These are phyloP conservation scores for Monosporascus ibericus DNA, from an alignment of 2,329 filamentous ascomycete species.

Conservation along the genomic window DNA sequence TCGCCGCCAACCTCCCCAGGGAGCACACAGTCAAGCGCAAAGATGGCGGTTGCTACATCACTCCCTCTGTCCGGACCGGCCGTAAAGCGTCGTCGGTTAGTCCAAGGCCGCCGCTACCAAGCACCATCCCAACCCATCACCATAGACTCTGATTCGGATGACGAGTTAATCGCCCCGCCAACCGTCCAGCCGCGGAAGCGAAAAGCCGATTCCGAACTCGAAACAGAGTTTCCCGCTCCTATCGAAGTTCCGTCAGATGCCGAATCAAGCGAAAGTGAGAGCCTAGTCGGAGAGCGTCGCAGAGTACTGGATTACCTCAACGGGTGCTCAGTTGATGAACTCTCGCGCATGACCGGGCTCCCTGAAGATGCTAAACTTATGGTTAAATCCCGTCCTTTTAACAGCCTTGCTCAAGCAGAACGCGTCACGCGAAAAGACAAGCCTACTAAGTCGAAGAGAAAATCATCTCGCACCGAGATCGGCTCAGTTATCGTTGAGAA, in stretches of 20 bases:
- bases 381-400: slow-evolving; percentile 12
- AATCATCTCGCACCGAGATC: slow-evolving; percentile 18
- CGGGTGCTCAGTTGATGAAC: slow-evolving; percentile 64
- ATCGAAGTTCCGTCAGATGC: slow-evolving; percentile 1
- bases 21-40: slow-evolving; percentile 1
- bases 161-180: slow-evolving; percentile 2
- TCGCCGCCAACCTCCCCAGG: slow-evolving; percentile 23
- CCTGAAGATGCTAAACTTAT: slow-evolving; percentile 57
- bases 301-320: slow-evolving; percentile 79
- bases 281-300: slow-evolving; percentile 25
- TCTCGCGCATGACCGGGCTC: slow-evolving; percentile 76
- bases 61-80: slow-evolving; percentile 1
- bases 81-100: slow-evolving; percentile 17
- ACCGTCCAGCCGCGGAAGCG: slow-evolving; percentile 13
- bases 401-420: slow-evolving; percentile 55
- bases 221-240: slow-evolving; percentile 4
- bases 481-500: slow-evolving; percentile 28
- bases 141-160: slow-evolving; percentile 14
- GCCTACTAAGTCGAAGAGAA: slow-evolving; percentile 26
- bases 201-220: slow-evolving; percentile 14
- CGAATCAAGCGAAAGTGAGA: slow-evolving; percentile 2
- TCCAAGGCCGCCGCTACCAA: slow-evolving; percentile 16
- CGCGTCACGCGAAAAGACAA: slow-evolving; percentile 44
- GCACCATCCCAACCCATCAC: slow-evolving; percentile 13
- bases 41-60: not conserved